Conservation (phyloP, 768 basidiomycete genomes). For the Podaxis rugospora region DNA sequence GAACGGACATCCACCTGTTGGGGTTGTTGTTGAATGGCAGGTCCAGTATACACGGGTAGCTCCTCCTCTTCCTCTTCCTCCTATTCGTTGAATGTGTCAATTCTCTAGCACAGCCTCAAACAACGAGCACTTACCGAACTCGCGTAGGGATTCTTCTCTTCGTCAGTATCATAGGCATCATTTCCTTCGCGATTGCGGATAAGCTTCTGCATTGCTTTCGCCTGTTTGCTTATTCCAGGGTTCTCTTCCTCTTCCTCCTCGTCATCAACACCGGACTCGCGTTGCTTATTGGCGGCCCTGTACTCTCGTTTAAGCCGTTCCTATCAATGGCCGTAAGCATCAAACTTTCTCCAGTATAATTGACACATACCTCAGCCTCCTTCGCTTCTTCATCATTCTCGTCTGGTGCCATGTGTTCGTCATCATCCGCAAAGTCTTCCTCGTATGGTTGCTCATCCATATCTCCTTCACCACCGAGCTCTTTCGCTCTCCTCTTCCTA, state of each 20-base stretch:
- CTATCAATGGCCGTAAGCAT: conserved; percentile 31
- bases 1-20: conserved; percentile 36
- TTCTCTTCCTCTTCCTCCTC: conserved; percentile 75
- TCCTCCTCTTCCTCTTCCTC: conserved; percentile 77
- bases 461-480: conserved; percentile 74
- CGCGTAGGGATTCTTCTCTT: conserved; percentile 81
- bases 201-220: conserved; percentile 80
- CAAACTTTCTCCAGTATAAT: background rate
- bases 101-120: conserved; percentile 5
- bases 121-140: conserved; percentile 51
- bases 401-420: conserved; percentile 70
- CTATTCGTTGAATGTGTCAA: conserved; percentile 23
- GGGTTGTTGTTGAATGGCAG: conserved; percentile 45
- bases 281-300: conserved; percentile 68
- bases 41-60: conserved; percentile 30
- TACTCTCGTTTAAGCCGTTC: conserved; percentile 84
- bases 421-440: conserved; percentile 84
- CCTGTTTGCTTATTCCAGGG: conserved; percentile 57
- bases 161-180: conserved; percentile 76
- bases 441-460: conserved; percentile 81
- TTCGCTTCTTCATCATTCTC: conserved; percentile 83
- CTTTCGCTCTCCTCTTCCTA: conserved; percentile 46
- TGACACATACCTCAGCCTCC: conserved; percentile 61
- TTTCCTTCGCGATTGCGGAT: conserved; percentile 83
- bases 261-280: conserved; percentile 67